phyloP scores from a whole-genome alignment of 192 early-diverging fungal genomes.

The Mycoemilia scoparia region DNA sequence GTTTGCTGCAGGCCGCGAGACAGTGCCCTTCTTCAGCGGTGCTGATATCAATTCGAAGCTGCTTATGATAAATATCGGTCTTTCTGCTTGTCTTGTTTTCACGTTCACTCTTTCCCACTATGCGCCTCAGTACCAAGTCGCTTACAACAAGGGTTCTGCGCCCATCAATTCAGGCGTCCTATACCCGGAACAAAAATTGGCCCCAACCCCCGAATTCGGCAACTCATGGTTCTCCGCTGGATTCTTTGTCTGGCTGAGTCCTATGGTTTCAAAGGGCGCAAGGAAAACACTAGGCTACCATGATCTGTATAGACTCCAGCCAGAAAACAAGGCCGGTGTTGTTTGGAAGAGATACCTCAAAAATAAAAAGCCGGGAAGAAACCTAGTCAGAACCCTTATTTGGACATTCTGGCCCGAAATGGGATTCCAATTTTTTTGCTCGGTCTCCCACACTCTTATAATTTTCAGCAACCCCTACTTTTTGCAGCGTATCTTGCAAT shows the following conservation, averaged over 20 bases:
- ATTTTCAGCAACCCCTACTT: slow-evolving; percentile 36
- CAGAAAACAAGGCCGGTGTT: slow-evolving; percentile 25
- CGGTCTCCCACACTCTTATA: slow-evolving; percentile 10
- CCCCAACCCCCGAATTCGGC: slow-evolving; percentile 15
- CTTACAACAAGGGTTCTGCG: too few relatives aligned
- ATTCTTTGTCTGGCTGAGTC: slow-evolving; percentile 40
- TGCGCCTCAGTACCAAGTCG: too few relatives aligned
- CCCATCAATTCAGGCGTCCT: too few relatives aligned
- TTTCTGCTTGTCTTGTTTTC: too few relatives aligned
- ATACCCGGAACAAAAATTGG: too few relatives aligned
- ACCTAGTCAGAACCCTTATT: slow-evolving; percentile 15
- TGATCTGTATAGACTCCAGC: slow-evolving; percentile 38
- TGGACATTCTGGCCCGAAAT: slow-evolving; percentile 26
- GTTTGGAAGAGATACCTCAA: slow-evolving; percentile 15
- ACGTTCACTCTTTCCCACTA: too few relatives aligned
- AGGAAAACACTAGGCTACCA: slow-evolving; percentile 32
- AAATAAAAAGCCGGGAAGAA: slow-evolving; percentile 6
- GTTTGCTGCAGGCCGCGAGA: too few relatives aligned
- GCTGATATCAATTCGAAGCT: too few relatives aligned
- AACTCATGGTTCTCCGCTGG: slow-evolving; percentile 9
- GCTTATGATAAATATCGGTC: too few relatives aligned
- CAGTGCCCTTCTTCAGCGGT: too few relatives aligned
- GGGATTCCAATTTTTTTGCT: slow-evolving; percentile 13
- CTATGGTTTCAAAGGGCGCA: slow-evolving; percentile 35
- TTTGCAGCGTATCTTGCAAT: slow-evolving; percentile 34